Evolutionary conservation across 805 yeast genomes (phyloP), one percentile per base, ranked within the genome.

Genomic region (Tetrapisispora nanseiensis): DNA sequence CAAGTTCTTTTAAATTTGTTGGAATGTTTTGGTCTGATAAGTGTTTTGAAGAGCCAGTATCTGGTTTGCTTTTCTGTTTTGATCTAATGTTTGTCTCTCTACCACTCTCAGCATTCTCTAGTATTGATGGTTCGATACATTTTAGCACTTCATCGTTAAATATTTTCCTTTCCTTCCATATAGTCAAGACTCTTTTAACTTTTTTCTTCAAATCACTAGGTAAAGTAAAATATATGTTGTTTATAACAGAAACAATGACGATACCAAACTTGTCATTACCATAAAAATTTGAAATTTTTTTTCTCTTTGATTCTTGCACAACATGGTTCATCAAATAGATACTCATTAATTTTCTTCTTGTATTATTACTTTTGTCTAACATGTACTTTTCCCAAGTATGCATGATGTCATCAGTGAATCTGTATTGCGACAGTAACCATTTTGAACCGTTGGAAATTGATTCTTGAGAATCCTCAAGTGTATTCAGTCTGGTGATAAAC

Each of bases 121-220:
- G 18, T 24, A 35, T 24, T 16, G 29, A 15, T 24, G 38, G n/a
- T 7, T 35, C 38, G 16, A 71, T 57, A 10, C 52, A 53, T 13
- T 47, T 37, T 39, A 68, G 50, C 6, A 60, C 65, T 2, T 51
- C 53, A 4, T 56, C 50, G 5, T 59, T 39, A 46, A 80, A 79
- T 0, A 81, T 72, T n/a, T 57, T 59, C 40, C 89, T 64, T 51
- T 76, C 76, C 31, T 69, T 67, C 86, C 86, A 81, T n/a, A 81
- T 83, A 30, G 65, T 69, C 15, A 77, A 66, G 15, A 81, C 77
- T 29, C 87, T 67, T 33, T 66, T 71, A 10, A 79, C 69, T 42
- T 77, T 75, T 37, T 70, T 71, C 45, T 69, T 69, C 10, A 72
- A 60, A n/a, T 70, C 74, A 29, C 54, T 42, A 12, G 69, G 64